Base-by-base conservation (phyloP, 1,139 yeast genomes). In the Scheffersomyces titani region DNA sequence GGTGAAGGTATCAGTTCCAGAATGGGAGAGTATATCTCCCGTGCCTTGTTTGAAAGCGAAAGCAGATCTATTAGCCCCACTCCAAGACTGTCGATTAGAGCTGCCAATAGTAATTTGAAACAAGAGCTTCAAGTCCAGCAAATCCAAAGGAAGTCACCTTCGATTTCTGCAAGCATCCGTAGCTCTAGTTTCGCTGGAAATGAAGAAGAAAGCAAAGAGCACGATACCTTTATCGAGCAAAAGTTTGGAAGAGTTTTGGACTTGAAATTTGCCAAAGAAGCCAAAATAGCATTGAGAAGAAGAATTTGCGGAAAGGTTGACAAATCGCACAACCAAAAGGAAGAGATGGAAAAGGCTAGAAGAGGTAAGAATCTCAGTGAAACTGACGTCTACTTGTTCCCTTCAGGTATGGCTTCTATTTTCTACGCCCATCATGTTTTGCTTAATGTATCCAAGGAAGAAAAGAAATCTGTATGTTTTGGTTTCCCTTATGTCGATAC, bases 401-500 rank as follows among this genome's bases (percentile, higher is more conserved):
- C 98, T 13, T 81, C 93, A 1, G 99, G 99, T 18, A 94, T 94
- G 98, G 89, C 97, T 1, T 80, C 97, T 0, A 90, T 94, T 50
- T 94, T 89, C 75, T 83, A 85, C 57, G 91, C 97, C 0, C 97
- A 93, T 68, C 83, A 89, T 60, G 81, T 90, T 1, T 69, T 88
- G 22, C 73, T 92, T 60, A 72, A 77, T 18, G 60, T 65, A 5
- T 61, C 59, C 18, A 53, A 57, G 36, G 65, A 72, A 3, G 77
- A 78, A 48, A 79, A 82, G 62, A 90, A 91, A 70, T 87, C 96
- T 0, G 96, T 92, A 1, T 90, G 97, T 73, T 92, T 90, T 73
- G 98, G 99, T 0, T 92, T 93, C 72, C 97, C 98, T 5, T 94
- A 93, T 70, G 96, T 91, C 36, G 99, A 94, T 69, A 93, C 98